phyloP scores from a whole-genome alignment of 139 green algal species.

The Chlamydomonas schloesseri region DNA sequence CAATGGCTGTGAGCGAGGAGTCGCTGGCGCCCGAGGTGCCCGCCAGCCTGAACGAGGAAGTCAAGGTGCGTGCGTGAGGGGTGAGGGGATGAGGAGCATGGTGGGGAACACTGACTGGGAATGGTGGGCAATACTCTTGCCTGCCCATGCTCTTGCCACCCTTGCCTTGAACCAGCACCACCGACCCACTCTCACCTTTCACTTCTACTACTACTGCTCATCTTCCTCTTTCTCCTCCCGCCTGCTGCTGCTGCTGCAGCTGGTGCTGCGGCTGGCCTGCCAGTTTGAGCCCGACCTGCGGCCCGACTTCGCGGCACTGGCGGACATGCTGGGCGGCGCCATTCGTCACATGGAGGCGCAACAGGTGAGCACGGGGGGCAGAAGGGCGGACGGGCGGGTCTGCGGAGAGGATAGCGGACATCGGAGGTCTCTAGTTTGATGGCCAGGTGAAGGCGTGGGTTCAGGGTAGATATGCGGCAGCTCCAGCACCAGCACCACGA shows the following conservation, averaged over 20 bases:
- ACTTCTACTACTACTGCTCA: too few relatives aligned
- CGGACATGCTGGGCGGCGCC: slow-evolving; percentile 33
- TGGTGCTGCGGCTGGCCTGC: slow-evolving; percentile 48
- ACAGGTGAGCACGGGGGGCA: not conserved
- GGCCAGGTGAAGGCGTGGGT: not conserved
- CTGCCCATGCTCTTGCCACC: too few relatives aligned
- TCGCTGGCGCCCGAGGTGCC: slow-evolving; percentile 70
- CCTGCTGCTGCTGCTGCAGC: not conserved
- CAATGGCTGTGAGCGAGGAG: slow-evolving; percentile 68
- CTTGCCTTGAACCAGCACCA: too few relatives aligned
- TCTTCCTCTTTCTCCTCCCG: not conserved
- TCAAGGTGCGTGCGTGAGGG: slow-evolving; percentile 66
- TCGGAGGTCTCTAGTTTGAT: too few relatives aligned
- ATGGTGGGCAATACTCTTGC: too few relatives aligned
- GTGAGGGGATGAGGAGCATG: too few relatives aligned
- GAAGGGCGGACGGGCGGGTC: not conserved
- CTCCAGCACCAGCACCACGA: too few relatives aligned
- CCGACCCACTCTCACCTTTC: too few relatives aligned
- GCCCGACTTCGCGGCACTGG: slow-evolving; percentile 62
- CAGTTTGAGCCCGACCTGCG: slow-evolving; percentile 73
- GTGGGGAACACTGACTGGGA: too few relatives aligned
- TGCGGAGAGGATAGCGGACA: not conserved
- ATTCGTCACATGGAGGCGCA: slow-evolving; percentile 24
- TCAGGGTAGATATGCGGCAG: too few relatives aligned
- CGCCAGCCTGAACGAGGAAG: slow-evolving; percentile 27